phyloP scores from a whole-genome alignment of 2,329 filamentous ascomycete genomes.

The Rutstroemia sp. region DNA sequence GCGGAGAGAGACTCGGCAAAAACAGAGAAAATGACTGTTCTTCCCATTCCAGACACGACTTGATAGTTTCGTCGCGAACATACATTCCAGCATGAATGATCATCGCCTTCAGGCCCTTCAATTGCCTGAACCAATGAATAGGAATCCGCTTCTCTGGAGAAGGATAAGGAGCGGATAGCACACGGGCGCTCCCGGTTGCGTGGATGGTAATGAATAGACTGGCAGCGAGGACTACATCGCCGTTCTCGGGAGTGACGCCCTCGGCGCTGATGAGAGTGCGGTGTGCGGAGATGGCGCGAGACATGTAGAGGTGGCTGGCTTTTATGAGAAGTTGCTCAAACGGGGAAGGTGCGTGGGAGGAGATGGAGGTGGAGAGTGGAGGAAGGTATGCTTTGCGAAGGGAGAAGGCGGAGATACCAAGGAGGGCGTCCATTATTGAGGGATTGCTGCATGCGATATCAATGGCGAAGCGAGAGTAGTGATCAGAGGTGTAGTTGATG shows the following conservation, averaged over 20 bases:
- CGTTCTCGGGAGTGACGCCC: not conserved
- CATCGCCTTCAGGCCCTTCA: not conserved
- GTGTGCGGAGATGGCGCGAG: not conserved
- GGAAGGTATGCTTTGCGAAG: not conserved
- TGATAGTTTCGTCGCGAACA: not conserved
- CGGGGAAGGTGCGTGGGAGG: not conserved
- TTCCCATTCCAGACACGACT: not conserved
- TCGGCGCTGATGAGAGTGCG: not conserved
- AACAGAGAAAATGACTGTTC: not conserved
- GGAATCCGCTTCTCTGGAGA: not conserved
- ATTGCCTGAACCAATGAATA: conserved; percentile 1
- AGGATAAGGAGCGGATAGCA: not conserved
- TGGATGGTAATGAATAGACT: conserved; percentile 1
- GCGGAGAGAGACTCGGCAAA: not conserved
- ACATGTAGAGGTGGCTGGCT: conserved; percentile 1
- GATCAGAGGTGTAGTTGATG: not conserved
- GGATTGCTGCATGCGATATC: not conserved
- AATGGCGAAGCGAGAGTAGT: not conserved
- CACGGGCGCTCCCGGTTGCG: not conserved
- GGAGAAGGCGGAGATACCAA: not conserved
- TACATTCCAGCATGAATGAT: not conserved
- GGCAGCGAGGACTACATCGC: not conserved
- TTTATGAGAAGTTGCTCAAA: not conserved
- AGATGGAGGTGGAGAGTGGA: not conserved
- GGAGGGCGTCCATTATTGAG: conserved; percentile 1